Evolutionary conservation across 352 stramenopile species (phyloP), one percentile per base, ranked within the genome.

Genomic region (Pythium volutum): DNA sequence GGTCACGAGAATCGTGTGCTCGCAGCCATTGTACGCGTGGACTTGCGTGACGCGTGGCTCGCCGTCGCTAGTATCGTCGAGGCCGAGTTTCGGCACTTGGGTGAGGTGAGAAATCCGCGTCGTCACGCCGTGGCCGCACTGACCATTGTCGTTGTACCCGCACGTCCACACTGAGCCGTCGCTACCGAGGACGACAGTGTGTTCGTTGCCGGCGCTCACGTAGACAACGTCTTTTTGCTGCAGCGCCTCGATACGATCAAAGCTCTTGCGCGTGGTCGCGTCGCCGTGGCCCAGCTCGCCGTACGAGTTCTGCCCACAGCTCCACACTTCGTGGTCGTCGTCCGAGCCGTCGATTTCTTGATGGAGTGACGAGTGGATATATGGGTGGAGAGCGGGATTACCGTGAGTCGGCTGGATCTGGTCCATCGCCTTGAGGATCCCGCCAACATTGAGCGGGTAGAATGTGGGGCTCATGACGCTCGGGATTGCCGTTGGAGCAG

Each of bases 91-190:
- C 4, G 77, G 70, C 1, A 98, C 66, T 16, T 88, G 72, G 1
- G 80, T 95, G 29, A 97, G 75, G 26, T 80, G 62, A 31, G 69
- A 74, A 7, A 98, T 76, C 16, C 91, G 74, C 14, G 88, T 81
- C 4, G 86, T 97, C 12, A 78, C 81, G 8, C 89, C 91, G 33
- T 93, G 87, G 10, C 91, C 93, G 59, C 93, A 98, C 61, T 98
- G 93, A 0, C 93, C 93, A 55, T 98, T 98, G 63, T 98, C 93
- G 55, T 98, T 98, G 75, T 98, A 97, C 3, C 93, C 93, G 27
- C 87, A 95, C 4, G 86, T 96, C 20, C 89, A 89, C 4, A 97
- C 82, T 27, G 71, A 76, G 10, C 91, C 90, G 55, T 92, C 78
- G 0, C 53, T 49, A 27, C 81, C 86, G 15, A 98, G 63, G 2